Evolutionary conservation across 345 rosid species (phyloP), one percentile per base, ranked within the genome.

Genomic region (Anacardium occidentale): DNA sequence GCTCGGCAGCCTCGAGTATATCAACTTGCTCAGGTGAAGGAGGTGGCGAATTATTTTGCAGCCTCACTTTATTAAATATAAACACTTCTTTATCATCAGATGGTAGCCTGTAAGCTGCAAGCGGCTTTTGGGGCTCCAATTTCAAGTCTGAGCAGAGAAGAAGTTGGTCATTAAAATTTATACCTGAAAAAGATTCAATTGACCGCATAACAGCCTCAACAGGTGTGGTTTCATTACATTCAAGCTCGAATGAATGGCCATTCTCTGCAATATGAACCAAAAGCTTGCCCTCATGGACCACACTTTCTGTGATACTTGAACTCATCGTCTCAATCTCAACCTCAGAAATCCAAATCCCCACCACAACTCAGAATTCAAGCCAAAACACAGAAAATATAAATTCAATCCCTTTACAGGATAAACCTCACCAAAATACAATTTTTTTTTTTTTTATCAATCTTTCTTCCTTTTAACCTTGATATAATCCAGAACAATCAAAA

Each of bases 261-360:
- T 93, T 87, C 78, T 95, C 98, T 21, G 99, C 93, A 75, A 93
- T 77, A 73, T 90, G 90, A 70, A 93, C 90, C 76, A 85, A 74
- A 74, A 95, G 94, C 86, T 86, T 95, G 70, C 87, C 93, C 47
- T 65, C 84, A 60, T 79, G 83, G 80, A 86, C 80, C 34, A 76
- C 79, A 58, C 78, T 84, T 69, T 78, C 87, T 1, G 82, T 79
- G 52, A 85, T 79, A 80, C 89, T 83, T 50, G 85, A 89, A 83
- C 91, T 91, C 99, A 96, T 96, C 69, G 14, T 50, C 69, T 17
- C 40, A 25, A 26, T 48, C 82, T 64, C 84, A 72, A 29, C 79
- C 75, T 67, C 29, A 61, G 64, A 75, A 70, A 69, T 59, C 80
- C 22, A 44, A 53, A 44, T 32, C 18, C 58, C 32, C 69, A 48